Conservation (phyloP, 2,329 filamentous ascomycete genomes). For the Beauveria sp. region DNA sequence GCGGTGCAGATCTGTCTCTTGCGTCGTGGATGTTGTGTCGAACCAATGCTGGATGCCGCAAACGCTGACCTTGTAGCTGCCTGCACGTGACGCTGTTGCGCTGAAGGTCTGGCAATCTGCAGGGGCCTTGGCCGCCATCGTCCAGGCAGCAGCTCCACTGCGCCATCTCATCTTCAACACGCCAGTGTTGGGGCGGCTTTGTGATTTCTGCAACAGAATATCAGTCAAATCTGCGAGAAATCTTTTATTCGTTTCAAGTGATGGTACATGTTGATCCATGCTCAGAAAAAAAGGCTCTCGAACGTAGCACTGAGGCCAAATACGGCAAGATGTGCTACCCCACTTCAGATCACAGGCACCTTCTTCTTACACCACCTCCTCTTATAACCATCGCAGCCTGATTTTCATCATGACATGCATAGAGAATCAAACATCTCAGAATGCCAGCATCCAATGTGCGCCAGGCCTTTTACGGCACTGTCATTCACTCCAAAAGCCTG, state of each 20-base stretch:
- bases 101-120: neutral
- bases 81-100: neutral
- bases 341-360: neutral
- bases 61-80: neutral
- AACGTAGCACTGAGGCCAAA: neutral
- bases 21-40: neutral
- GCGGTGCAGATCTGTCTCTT: neutral
- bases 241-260: neutral
- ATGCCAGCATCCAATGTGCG: neutral
- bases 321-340: neutral
- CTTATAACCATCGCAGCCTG: neutral
- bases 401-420: neutral
- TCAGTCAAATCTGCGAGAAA: neutral
- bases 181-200: neutral
- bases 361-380: neutral
- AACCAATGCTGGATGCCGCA: neutral
- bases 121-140: neutral
- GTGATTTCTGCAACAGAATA: neutral
- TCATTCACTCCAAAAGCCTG: slow-evolving; percentile 29
- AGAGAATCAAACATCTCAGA: neutral
- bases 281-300: neutral
- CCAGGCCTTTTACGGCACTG: slow-evolving; percentile 3
- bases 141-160: slow-evolving; percentile 7
- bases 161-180: neutral
- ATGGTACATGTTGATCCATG: too few species aligned